Evolutionary conservation across 1,284 basidiomycete species (phyloP).

Genomic region (Cryptococcus depauperatus): DNA sequence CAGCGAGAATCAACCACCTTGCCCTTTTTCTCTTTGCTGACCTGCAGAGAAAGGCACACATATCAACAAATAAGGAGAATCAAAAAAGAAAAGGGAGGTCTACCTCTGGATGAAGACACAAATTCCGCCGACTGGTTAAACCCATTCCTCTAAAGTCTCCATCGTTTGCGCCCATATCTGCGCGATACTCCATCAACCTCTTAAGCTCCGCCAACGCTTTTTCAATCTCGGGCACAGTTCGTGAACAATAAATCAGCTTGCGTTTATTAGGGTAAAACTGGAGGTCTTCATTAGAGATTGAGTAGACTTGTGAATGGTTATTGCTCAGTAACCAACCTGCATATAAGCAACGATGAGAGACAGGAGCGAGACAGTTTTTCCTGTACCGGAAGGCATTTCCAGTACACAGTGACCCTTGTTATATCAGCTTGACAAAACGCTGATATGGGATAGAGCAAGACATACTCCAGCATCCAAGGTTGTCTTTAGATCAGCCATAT

Average conservation of each 20-base stretch:
- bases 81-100: too few relatives aligned
- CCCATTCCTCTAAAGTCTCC: slow-evolving; percentile 80
- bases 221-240: slow-evolving; percentile 99
- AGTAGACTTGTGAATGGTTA: not conserved
- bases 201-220: slow-evolving; percentile 96
- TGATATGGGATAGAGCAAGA: slow-evolving; percentile 2
- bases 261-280: slow-evolving; percentile 86
- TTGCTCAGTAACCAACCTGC: slow-evolving; percentile 55
- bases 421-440: not conserved
- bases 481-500: slow-evolving; percentile 97
- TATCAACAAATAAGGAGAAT: too few relatives aligned
- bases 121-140: slow-evolving; percentile 89
- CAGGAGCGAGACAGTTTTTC: slow-evolving; percentile 94
- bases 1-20: slow-evolving; percentile 95
- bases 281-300: not conserved
- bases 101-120: slow-evolving; percentile 93
- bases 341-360: slow-evolving; percentile 97
- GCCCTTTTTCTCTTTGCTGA: slow-evolving; percentile 95
- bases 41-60: slow-evolving; percentile 48
- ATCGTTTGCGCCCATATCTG: slow-evolving; percentile 67
- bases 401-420: slow-evolving; percentile 90
- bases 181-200: slow-evolving; percentile 86
- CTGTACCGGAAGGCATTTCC: slow-evolving; percentile 99
- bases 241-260: slow-evolving; percentile 97
- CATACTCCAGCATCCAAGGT: slow-evolving; percentile 77